Evolutionary conservation across 805 yeast genomes (phyloP).

Genomic region (Metschnikowia proteae): DNA sequence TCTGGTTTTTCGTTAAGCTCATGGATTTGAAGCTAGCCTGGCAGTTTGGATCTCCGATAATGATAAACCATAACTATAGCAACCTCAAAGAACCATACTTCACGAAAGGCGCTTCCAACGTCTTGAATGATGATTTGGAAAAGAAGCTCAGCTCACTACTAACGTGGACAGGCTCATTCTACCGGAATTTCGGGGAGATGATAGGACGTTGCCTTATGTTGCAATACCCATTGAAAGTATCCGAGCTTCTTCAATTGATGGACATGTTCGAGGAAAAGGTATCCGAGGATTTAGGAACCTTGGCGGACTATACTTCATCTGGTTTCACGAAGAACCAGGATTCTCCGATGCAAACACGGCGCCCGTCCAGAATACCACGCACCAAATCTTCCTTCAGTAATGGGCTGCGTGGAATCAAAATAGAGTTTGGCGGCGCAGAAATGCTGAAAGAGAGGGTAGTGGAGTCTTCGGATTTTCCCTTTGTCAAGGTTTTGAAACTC

Average conservation of each 20-base stretch:
- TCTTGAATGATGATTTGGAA: conserved; percentile 35
- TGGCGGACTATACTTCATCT: background rate
- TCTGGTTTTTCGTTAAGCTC: conserved; percentile 23
- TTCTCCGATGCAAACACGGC: background rate
- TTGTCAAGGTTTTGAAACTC: conserved; percentile 17
- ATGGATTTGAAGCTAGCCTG: conserved; percentile 35
- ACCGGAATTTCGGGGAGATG: conserved; percentile 26
- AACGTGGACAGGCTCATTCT: conserved; percentile 15
- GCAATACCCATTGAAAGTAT: conserved; percentile 33
- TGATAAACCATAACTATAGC: conserved; percentile 27
- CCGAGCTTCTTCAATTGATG: conserved; percentile 27
- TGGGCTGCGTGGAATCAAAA: conserved; percentile 6
- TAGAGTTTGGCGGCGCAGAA: background rate
- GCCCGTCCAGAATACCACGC: background rate
- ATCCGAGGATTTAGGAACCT: conserved; percentile 5
- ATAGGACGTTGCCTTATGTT: conserved; percentile 40
- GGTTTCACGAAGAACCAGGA: background rate
- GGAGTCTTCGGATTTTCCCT: conserved; percentile 5
- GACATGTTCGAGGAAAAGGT: conserved; percentile 7
- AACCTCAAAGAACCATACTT: conserved; percentile 31
- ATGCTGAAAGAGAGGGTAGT: conserved; percentile 2
- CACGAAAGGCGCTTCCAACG: conserved; percentile 34
- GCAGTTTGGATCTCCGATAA: conserved; percentile 33
- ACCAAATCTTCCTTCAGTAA: background rate
- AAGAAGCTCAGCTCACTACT: conserved; percentile 21